A percentile compares a stretch with the other conserved stretches of the same genome.
These are phyloP conservation scores for Xylariaceae sp. DNA, from an alignment of 2,329 filamentous ascomycete genomes.

Conservation along the genomic window DNA sequence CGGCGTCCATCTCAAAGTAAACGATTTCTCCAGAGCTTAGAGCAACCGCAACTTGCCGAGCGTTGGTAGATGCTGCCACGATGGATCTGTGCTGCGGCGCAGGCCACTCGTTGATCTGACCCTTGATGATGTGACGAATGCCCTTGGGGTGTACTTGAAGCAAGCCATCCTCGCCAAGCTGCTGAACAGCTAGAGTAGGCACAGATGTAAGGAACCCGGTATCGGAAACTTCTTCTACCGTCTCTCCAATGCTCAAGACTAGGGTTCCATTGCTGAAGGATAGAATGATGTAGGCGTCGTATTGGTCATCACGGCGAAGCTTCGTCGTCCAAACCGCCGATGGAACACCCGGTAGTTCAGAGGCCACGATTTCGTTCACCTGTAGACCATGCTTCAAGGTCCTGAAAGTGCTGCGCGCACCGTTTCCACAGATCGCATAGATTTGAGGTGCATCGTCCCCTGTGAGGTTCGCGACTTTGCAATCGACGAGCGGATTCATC, in stretches of 20 bases:
- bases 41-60: conserved; percentile 86
- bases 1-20: conserved; percentile 94
- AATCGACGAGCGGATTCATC: conserved; percentile 86
- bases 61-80: conserved; percentile 88
- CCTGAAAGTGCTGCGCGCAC: conserved; percentile 83
- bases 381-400: conserved; percentile 89
- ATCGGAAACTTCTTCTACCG: conserved; percentile 90
- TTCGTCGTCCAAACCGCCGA: conserved; percentile 95
- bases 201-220: conserved; percentile 87
- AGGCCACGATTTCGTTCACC: conserved; percentile 93
- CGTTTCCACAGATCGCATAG: conserved; percentile 84
- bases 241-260: conserved; percentile 92
- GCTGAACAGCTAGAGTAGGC: conserved; percentile 85
- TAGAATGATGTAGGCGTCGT: conserved; percentile 91
- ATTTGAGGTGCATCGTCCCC: conserved; percentile 95
- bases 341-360: conserved; percentile 81
- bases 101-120: conserved; percentile 85
- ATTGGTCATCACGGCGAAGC: conserved; percentile 72
- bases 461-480: conserved; percentile 84
- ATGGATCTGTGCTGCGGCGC: conserved; percentile 92
- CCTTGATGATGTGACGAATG: conserved; percentile 78
- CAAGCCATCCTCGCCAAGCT: conserved; percentile 86
- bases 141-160: conserved; percentile 96
- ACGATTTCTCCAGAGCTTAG: conserved; percentile 95
- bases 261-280: conserved; percentile 87